Evolutionary conservation across 805 yeast species (phyloP).

Genomic region (Komagataella phaffii): DNA sequence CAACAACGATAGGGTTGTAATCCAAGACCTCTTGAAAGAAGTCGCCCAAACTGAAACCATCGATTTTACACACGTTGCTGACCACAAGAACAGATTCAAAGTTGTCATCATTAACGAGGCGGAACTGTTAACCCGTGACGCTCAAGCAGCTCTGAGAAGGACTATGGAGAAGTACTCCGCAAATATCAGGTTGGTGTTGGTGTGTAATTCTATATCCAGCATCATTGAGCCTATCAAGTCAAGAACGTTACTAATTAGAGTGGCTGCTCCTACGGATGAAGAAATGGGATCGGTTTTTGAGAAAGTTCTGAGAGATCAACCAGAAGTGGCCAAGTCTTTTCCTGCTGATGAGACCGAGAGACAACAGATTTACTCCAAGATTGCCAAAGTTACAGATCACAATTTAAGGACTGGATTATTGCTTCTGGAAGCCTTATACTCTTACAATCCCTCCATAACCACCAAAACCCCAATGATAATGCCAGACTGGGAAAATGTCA

Average conservation of each 20-base stretch:
- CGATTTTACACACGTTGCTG: constrained; percentile 44
- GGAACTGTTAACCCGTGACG: constrained; percentile 79
- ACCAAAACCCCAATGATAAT: constrained; percentile 38
- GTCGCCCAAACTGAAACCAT: constrained; percentile 93
- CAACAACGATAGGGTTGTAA: constrained; percentile 85
- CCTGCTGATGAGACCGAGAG: constrained; percentile 22
- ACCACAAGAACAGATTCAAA: constrained; percentile 40
- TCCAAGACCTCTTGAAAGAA: constrained; percentile 87
- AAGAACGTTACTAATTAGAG: constrained; percentile 77
- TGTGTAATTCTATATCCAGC: constrained; percentile 83
- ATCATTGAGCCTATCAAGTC: constrained; percentile 92
- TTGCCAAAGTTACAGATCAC: constrained; percentile 46
- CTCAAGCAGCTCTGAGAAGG: constrained; percentile 90
- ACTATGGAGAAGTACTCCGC: constrained; percentile 93
- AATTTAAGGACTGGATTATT: constrained; percentile 71
- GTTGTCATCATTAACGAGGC: constrained; percentile 87
- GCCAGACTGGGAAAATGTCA: constrained; percentile 87
- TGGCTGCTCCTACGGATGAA: constrained; percentile 59
- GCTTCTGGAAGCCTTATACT: constrained; percentile 68
- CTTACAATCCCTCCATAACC: constrained; percentile 47
- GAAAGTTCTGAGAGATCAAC: constrained; percentile 46
- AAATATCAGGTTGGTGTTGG: constrained; percentile 69
- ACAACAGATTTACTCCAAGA: constrained; percentile 24
- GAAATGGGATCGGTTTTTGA: constrained; percentile 48
- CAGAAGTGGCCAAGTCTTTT: constrained; percentile 14